Evolutionary conservation across 177 flowering plant species (phyloP).

Genomic region (Vitis hybrid): DNA sequence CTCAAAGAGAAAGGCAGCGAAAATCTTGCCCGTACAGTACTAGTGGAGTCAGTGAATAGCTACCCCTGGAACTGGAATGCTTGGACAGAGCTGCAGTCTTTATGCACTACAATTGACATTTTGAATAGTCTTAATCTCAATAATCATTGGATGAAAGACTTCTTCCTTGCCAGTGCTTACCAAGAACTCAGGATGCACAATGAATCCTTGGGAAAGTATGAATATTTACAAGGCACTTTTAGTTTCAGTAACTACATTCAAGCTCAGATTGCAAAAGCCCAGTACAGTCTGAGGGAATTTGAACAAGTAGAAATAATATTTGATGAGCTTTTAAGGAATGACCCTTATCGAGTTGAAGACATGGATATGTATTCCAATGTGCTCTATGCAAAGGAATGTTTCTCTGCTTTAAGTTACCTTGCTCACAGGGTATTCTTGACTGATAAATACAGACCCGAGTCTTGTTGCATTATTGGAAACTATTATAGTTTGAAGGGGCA

Average conservation of each 20-base stretch:
- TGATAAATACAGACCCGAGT: slow-evolving; percentile 96
- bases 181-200: slow-evolving; percentile 90
- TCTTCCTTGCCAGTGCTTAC: slow-evolving; percentile 80
- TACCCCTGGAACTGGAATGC: slow-evolving; percentile 99
- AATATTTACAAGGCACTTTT: slow-evolving; percentile 68
- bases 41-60: slow-evolving; percentile 88
- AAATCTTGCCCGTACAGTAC: slow-evolving; percentile 72
- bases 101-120: slow-evolving; percentile 71
- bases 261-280: slow-evolving; percentile 89
- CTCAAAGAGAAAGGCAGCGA: slow-evolving; percentile 85
- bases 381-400: slow-evolving; percentile 89
- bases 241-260: slow-evolving; percentile 79
- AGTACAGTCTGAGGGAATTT: slow-evolving; percentile 86
- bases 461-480: slow-evolving; percentile 97
- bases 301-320: slow-evolving; percentile 90
- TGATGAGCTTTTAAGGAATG: slow-evolving; percentile 83
- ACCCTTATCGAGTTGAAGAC: slow-evolving; percentile 89
- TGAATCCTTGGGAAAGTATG: slow-evolving; percentile 75
- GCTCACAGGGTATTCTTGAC: slow-evolving; percentile 86
- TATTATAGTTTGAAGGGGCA: slow-evolving; percentile 95
- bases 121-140: slow-evolving; percentile 71
- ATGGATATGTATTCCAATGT: slow-evolving; percentile 99
- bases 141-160: slow-evolving; percentile 98
- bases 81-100: slow-evolving; percentile 87
- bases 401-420: slow-evolving; percentile 82